These are phyloP conservation scores for Tricladium varicosporioides DNA, from an alignment of 2,329 filamentous ascomycete genomes.

Conservation along the genomic window DNA sequence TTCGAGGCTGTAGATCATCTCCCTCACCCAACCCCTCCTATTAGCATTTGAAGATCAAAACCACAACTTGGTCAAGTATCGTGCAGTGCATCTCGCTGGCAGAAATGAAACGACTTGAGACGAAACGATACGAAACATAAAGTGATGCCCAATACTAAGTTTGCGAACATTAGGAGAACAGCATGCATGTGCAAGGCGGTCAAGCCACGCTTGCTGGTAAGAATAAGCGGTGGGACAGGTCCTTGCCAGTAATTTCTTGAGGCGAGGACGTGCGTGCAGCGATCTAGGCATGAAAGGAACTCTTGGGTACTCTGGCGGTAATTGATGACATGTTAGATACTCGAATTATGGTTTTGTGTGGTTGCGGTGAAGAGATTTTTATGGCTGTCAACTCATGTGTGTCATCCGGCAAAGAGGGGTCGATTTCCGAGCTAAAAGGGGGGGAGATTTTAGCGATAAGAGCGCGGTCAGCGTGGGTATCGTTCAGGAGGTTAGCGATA, in stretches of 20 bases:
- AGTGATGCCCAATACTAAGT: not conserved
- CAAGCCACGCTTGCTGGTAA: not conserved
- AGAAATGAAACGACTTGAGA: not conserved
- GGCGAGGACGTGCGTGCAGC: not conserved
- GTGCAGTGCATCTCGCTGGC: not conserved
- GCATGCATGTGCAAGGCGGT: not conserved
- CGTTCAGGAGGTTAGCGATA: too few relatives aligned
- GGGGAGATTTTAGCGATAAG: too few relatives aligned
- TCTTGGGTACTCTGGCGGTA: not conserved
- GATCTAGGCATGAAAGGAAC: not conserved
- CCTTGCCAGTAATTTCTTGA: not conserved
- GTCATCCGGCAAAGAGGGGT: too few relatives aligned
- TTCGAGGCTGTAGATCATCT: too few relatives aligned
- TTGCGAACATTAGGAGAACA: not conserved
- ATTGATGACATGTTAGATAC: not conserved
- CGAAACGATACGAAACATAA: not conserved
- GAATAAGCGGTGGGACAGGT: not conserved
- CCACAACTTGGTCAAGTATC: not conserved
- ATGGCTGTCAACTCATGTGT: too few relatives aligned
- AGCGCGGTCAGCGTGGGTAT: too few relatives aligned
- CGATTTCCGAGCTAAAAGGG: too few relatives aligned
- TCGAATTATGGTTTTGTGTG: not conserved
- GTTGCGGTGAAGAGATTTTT: too few relatives aligned
- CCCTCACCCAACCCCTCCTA: too few relatives aligned
- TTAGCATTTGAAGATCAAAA: too few relatives aligned